Evolutionary conservation across 352 stramenopile genomes (phyloP).

Genomic region (Phytopythium oedochilum): DNA sequence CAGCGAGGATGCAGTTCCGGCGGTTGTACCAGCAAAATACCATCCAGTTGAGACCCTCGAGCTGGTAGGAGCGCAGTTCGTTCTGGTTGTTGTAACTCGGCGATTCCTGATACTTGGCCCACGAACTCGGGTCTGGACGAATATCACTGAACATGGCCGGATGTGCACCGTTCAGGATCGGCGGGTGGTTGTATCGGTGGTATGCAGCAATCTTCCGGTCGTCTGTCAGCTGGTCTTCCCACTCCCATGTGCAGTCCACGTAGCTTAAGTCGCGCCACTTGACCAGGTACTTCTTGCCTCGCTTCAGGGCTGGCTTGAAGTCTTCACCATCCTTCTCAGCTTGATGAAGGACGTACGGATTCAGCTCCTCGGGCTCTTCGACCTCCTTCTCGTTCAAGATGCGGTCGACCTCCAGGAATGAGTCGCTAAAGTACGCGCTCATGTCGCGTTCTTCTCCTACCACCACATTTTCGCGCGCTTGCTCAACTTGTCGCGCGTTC

Average conservation of each 20-base stretch:
- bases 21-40: conserved; percentile 98
- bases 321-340: conserved; percentile 33
- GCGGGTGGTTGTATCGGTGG: conserved; percentile 83
- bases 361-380: conserved; percentile 65
- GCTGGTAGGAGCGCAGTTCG: conserved; percentile 95
- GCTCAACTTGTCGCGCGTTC: conserved; percentile 77
- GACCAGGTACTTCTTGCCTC: conserved; percentile 88
- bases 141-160: conserved; percentile 79
- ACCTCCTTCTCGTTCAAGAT: conserved; percentile 77
- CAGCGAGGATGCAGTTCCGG: conserved; percentile 89
- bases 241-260: conserved; percentile 87
- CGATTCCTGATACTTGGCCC: conserved; percentile 88
- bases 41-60: conserved; percentile 98
- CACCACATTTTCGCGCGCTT: conserved; percentile 69
- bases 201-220: conserved; percentile 87
- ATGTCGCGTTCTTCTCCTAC: conserved; percentile 71
- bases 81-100: conserved; percentile 94
- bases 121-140: conserved; percentile 68
- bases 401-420: conserved; percentile 80
- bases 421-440: conserved; percentile 81
- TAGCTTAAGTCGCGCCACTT: conserved; percentile 91
- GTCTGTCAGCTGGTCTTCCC: conserved; percentile 86
- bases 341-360: conserved; percentile 47
- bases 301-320: conserved; percentile 49
- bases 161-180: conserved; percentile 78